phyloP scores from a whole-genome alignment of 768 basidiomycete genomes.

The Pulveroboletus sp. region DNA sequence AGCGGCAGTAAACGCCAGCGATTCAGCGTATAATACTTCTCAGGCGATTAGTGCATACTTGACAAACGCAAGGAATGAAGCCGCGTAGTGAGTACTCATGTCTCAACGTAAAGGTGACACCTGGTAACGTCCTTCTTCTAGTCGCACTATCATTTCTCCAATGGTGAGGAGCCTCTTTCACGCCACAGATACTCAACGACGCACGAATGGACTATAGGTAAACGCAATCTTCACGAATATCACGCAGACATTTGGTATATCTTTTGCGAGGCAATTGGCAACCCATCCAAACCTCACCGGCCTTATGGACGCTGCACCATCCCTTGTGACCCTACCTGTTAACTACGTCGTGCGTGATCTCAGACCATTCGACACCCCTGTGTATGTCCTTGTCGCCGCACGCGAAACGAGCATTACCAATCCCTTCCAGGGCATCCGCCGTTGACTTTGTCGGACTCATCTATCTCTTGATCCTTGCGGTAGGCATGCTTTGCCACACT shows the following conservation, averaged over 20 bases:
- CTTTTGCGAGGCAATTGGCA: slow-evolving; percentile 30
- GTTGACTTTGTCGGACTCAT: slow-evolving; percentile 52
- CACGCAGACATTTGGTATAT: slow-evolving; percentile 32
- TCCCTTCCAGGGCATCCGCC: slow-evolving; percentile 42
- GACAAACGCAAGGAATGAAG: slow-evolving; percentile 52
- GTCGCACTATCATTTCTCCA: slow-evolving; percentile 15
- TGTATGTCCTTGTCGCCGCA: slow-evolving; percentile 35
- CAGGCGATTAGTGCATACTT: slow-evolving; percentile 45
- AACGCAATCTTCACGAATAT: slow-evolving; percentile 34
- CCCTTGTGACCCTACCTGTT: slow-evolving; percentile 45
- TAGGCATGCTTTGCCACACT: slow-evolving; percentile 1
- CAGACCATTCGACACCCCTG: slow-evolving; percentile 53
- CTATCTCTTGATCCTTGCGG: slow-evolving; percentile 38
- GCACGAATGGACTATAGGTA: slow-evolving; percentile 13
- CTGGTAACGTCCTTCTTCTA: slow-evolving; percentile 7
- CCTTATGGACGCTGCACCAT: slow-evolving; percentile 45
- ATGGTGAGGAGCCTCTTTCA: slow-evolving; percentile 2
- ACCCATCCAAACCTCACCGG: slow-evolving; percentile 24
- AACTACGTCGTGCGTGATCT: slow-evolving; percentile 46
- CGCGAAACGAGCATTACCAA: not conserved
- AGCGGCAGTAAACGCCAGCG: slow-evolving; percentile 34
- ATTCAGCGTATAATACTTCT: slow-evolving; percentile 45
- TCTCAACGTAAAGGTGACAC: not conserved
- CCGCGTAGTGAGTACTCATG: slow-evolving; percentile 44
- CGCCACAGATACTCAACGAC: not conserved